Base-by-base conservation (phyloP, 2,329 filamentous ascomycete species). In the Beauveria scarabaeidicola region DNA sequence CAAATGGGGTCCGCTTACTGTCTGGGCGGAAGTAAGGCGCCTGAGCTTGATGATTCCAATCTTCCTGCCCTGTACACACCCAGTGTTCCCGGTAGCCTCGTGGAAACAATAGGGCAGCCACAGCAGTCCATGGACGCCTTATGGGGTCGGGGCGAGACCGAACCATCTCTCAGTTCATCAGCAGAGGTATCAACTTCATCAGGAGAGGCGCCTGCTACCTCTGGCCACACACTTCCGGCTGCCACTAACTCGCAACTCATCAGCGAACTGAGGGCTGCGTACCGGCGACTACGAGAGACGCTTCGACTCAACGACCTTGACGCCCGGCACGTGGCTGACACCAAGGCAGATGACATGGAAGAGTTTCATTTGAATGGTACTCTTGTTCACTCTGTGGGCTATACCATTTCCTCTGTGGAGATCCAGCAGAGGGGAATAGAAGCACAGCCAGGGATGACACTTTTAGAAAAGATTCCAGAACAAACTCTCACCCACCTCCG, bases 401-500 rank as follows among this genome's bases (percentile, higher is more conserved):
- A 86, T 69, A 93, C 92, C 0, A 91, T 99, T 61, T 87, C 91
- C 9, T 86, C 91, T 0, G 86, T 90, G 4, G 94, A 99, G 74
- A 96, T 97, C 64, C 87, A 92, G 63, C 91, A 97, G 70, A 88
- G 94, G 66, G 94, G 94, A 7, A 79, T 91, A 3, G 88, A 90
- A 66, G 85, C 86, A 23, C 83, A 88, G 64, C 81, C 83, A 51
- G 87, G 89, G 58, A 80, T 85, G 71, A 93, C 88, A 5, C 75
- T 97, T 50, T 74, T 97, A 21, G 88, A 93, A 64, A 91, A 87
- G 67, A 88, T 97, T 55, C 87, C 94, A 0, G 88, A 93, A 60
- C 86, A 96, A 70, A 82, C 84, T 1, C 77, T 99, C 61, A 94
- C 90, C 1, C 91, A 97, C 70, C 79, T 99, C 29, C 89, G 92